Percentiles rank a stretch among this genome's conserved stretches.
Conservation (phyloP, 495 filamentous ascomycete genomes). For the Jackrogersella minutella region DNA sequence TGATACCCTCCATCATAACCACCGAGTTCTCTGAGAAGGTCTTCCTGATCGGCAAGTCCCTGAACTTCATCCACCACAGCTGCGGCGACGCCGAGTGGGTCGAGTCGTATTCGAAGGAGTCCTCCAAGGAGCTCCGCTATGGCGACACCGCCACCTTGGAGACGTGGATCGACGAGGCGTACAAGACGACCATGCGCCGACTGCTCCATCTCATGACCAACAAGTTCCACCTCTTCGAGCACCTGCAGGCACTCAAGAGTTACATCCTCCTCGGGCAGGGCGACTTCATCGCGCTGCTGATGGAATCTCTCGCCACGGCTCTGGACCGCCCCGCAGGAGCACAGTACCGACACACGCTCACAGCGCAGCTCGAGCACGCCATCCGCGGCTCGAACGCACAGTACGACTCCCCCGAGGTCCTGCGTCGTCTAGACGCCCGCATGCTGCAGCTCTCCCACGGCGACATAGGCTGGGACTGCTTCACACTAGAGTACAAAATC, state of each 20-base stretch:
- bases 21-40: conserved; percentile 93
- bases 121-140: conserved; percentile 91
- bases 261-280: conserved; percentile 95
- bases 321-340: conserved; percentile 94
- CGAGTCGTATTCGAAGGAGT: conserved; percentile 91
- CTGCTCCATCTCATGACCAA: conserved; percentile 92
- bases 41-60: conserved; percentile 94
- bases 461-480: conserved; percentile 99
- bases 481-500: conserved; percentile 98
- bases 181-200: conserved; percentile 95
- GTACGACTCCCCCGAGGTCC: conserved; percentile 90
- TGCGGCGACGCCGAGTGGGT: conserved; percentile 96
- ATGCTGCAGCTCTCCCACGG: conserved; percentile 96
- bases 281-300: conserved; percentile 96
- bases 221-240: conserved; percentile 93
- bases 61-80: conserved; percentile 97
- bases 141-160: conserved; percentile 93
- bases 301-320: conserved; percentile 93
- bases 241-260: conserved; percentile 89
- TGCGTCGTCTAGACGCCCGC: conserved; percentile 90
- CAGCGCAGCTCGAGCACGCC: conserved; percentile 95
- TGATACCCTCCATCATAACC: conserved; percentile 93
- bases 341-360: conserved; percentile 94
- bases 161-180: conserved; percentile 93
- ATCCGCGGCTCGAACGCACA: conserved; percentile 97